Base-by-base conservation (phyloP, 257 asterid genomes). In the Lavandula angustifolia region DNA sequence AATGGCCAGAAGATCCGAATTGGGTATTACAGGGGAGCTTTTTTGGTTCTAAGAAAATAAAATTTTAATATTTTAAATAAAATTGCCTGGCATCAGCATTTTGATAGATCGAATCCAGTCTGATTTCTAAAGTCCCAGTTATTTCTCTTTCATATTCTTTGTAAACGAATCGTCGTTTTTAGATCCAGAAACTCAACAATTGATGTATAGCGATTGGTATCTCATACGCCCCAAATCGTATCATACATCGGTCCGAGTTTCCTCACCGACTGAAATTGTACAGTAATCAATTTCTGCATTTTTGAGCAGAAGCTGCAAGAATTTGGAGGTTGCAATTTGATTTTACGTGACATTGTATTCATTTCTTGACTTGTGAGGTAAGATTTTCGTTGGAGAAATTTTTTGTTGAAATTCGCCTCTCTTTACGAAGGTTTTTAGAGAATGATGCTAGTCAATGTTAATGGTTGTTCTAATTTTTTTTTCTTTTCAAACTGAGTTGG, bases 321-420 rank as follows among this genome's bases (percentile, higher is more conserved):
- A 64, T 54, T 12, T 68, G 13, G 16, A 72, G 42, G 68, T 69
- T 69, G 75, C 52, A 57, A 32, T 72, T 66, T 47, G 52, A 64
- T 32, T 69, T 57, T 6, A 10, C 70, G 54, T 7, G 73, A 16
- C 50, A 55, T 35, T 46, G 58, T 57, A 61, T 42, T 55, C 18
- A 4, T 34, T 10, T 18, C 49, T 33, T 56, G 10, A 52, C 50
- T 7, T 69, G 37, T 29, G 3, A 76, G 79, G 79, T 76, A 56
- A 76, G 68, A 44, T 7, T 22, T 51, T 47, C 43, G 32, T 47
- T 46, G 49, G 32, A 16, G 41, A 16, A 14, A 29, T 29, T 38
- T 42, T 40, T 40, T 22, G 27, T 22, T 22, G 27, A 22, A 22
- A 22, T 22, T 22, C 27, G 27, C 27, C 60, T 67, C 67, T 22